phyloP scores from a whole-genome alignment of 2,329 filamentous ascomycete species.

The Fusarium drepaniforme region DNA sequence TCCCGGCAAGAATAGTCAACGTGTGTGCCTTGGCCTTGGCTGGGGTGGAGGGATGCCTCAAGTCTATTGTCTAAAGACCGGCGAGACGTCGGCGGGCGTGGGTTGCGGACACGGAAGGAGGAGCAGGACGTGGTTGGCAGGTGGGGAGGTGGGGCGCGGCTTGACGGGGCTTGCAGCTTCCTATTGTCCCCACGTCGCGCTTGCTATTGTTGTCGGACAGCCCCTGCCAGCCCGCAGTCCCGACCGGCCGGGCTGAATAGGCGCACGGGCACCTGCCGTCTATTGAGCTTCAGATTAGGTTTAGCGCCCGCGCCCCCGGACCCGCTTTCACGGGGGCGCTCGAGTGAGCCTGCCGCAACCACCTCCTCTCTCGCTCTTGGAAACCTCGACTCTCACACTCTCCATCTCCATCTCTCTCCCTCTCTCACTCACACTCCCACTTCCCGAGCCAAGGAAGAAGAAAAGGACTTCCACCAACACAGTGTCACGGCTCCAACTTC shows the following conservation, averaged over 20 bases:
- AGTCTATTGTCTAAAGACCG: conserved; percentile 18
- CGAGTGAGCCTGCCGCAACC: conserved; percentile 17
- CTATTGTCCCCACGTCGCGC: conserved; percentile 46
- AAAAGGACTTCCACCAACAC: conserved; percentile 14
- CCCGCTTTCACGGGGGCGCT: conserved; percentile 31
- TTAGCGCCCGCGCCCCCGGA: conserved; percentile 45
- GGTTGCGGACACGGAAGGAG: conserved; percentile 5
- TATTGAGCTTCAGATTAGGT: conserved; percentile 44
- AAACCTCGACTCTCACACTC: conserved; percentile 4
- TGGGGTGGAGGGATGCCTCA: background rate
- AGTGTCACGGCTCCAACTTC: conserved; percentile 10
- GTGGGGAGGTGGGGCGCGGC: conserved; percentile 15
- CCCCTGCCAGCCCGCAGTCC: conserved; percentile 29
- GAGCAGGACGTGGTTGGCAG: conserved; percentile 3
- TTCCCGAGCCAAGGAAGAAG: background rate
- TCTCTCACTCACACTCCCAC: background rate
- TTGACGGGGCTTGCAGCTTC: conserved; percentile 37
- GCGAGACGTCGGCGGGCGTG: conserved; percentile 14
- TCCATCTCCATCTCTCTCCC: background rate
- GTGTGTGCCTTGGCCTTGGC: background rate
- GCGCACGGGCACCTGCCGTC: conserved; percentile 33
- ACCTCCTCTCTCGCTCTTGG: background rate
- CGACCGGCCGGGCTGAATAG: conserved; percentile 36
- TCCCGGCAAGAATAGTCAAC: background rate
- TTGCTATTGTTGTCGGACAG: conserved; percentile 49